Percentiles rank a stretch among this genome's conserved stretches.
These are phyloP conservation scores for Clathrospora elynae DNA, from an alignment of 2,329 filamentous ascomycete genomes.

Conservation along the genomic window DNA sequence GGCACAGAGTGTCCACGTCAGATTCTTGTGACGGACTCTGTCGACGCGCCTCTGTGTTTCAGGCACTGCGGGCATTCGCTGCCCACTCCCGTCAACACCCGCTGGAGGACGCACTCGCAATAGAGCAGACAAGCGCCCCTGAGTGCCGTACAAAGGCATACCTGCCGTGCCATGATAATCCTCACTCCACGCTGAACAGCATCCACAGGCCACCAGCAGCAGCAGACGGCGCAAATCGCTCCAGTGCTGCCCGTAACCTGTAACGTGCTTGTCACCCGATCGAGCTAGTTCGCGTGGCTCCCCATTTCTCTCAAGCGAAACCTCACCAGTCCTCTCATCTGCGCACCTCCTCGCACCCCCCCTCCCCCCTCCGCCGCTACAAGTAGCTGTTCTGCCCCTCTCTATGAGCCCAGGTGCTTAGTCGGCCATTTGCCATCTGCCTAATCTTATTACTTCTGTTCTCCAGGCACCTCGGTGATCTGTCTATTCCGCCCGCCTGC, in stretches of 20 bases:
- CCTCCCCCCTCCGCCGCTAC: slow-evolving; percentile 16
- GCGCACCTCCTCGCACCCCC: slow-evolving; percentile 15
- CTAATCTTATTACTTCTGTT: slow-evolving; percentile 47
- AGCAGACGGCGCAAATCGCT: slow-evolving; percentile 6
- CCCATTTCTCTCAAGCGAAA: slow-evolving; percentile 27
- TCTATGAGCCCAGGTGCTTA: slow-evolving; percentile 38
- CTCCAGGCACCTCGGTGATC: slow-evolving; percentile 43
- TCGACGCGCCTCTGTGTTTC: slow-evolving; percentile 43
- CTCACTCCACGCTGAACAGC: not conserved
- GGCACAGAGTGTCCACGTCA: slow-evolving; percentile 37
- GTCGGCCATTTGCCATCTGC: slow-evolving; percentile 35
- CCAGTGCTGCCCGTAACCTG: slow-evolving; percentile 19
- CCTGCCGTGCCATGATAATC: slow-evolving; percentile 9
- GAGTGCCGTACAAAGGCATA: slow-evolving; percentile 22
- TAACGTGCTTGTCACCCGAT: slow-evolving; percentile 22
- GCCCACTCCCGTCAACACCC: slow-evolving; percentile 24
- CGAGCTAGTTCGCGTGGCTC: slow-evolving; percentile 13
- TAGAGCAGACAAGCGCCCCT: slow-evolving; percentile 15
- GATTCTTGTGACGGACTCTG: slow-evolving; percentile 25
- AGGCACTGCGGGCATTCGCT: slow-evolving; percentile 22
- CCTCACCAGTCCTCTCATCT: slow-evolving; percentile 4
- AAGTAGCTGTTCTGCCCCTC: slow-evolving; percentile 21
- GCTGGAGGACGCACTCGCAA: slow-evolving; percentile 23
- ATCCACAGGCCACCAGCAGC: not conserved
- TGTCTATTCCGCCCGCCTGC: slow-evolving; percentile 46